Conservation (phyloP, 768 basidiomycete genomes). For the Peribolospora baueri region DNA sequence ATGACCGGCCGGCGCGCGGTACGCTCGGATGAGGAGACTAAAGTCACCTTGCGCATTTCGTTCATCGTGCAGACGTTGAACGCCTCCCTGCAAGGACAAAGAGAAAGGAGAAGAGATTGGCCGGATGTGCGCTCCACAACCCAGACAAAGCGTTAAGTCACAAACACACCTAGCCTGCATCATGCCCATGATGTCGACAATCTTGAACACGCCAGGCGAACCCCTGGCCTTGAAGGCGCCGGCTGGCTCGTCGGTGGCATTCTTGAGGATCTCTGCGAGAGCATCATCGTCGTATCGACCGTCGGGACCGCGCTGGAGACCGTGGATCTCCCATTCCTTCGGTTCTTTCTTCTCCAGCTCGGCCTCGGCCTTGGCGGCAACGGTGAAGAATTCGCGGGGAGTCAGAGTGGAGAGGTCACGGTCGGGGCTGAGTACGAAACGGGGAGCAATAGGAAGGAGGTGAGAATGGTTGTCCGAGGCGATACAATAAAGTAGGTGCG, state of each 20-base stretch:
- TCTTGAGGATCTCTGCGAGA: not conserved
- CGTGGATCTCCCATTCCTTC: no score
- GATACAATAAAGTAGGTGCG: no score
- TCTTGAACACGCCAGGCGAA: not conserved
- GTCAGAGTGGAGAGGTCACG: no score
- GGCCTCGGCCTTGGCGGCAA: no score
- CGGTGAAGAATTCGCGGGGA: no score
- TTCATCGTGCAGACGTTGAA: constrained; percentile 44
- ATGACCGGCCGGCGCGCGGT: no score
- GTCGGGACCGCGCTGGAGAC: not conserved
- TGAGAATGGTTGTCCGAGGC: no score
- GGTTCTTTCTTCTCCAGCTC: no score
- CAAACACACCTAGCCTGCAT: constrained; percentile 25
- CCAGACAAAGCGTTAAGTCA: not conserved
- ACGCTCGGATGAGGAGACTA: not conserved
- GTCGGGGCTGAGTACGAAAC: no score
- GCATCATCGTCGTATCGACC: constrained; percentile 1
- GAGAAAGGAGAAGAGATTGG: no score
- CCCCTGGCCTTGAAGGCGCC: constrained; percentile 1
- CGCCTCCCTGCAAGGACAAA: constrained; percentile 2
- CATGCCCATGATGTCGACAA: constrained; percentile 47
- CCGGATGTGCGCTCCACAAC: not conserved
- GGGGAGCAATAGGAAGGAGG: no score
- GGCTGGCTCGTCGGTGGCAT: constrained; percentile 2
- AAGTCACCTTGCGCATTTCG: constrained; percentile 27